A percentile compares a stretch with the other conserved stretches of the same genome.
Evolutionary conservation across 2,329 filamentous ascomycete species (phyloP).

Genomic region (Diaporthe aspalathi): DNA sequence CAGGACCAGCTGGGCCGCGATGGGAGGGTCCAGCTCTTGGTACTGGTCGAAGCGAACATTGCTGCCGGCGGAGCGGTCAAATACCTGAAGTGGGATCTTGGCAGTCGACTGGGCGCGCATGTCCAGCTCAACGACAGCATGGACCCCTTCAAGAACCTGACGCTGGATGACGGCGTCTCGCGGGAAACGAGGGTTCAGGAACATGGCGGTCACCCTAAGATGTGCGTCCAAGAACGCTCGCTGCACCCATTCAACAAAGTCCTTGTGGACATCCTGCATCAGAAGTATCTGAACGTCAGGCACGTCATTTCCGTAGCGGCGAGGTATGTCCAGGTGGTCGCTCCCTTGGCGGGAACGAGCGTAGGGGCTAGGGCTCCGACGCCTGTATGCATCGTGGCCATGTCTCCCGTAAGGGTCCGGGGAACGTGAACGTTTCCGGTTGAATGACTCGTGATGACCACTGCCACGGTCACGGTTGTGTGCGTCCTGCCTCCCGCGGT

Average conservation of each 20-base stretch:
- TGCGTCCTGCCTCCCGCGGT: slow-evolving; percentile 63
- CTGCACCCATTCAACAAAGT: slow-evolving; percentile 88
- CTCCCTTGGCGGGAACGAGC: slow-evolving; percentile 62
- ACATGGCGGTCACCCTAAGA: slow-evolving; percentile 82
- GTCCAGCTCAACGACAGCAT: slow-evolving; percentile 84
- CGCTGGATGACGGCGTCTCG: slow-evolving; percentile 84
- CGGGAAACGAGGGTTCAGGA: slow-evolving; percentile 80
- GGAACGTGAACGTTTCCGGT: slow-evolving; percentile 72
- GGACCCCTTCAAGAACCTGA: slow-evolving; percentile 89
- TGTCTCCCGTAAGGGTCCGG: slow-evolving; percentile 62
- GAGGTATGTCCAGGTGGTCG: slow-evolving; percentile 77
- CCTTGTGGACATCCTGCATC: slow-evolving; percentile 79
- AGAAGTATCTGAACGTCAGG: slow-evolving; percentile 92
- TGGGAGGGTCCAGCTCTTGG: slow-evolving; percentile 79
- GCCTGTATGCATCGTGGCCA: slow-evolving; percentile 67
- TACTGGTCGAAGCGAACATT: slow-evolving; percentile 91
- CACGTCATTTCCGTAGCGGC: slow-evolving; percentile 78
- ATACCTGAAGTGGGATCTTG: slow-evolving; percentile 85
- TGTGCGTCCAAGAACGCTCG: slow-evolving; percentile 77
- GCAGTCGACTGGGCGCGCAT: slow-evolving; percentile 74
- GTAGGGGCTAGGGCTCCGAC: slow-evolving; percentile 77
- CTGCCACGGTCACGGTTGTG: slow-evolving; percentile 64
- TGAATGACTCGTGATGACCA: slow-evolving; percentile 52
- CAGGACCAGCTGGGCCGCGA: slow-evolving; percentile 84
- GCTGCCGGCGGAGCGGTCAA: slow-evolving; percentile 81